Percentiles rank a stretch among this genome's conserved stretches.
These are phyloP conservation scores for Candida pini DNA, from an alignment of 805 yeast species.

Conservation along the genomic window DNA sequence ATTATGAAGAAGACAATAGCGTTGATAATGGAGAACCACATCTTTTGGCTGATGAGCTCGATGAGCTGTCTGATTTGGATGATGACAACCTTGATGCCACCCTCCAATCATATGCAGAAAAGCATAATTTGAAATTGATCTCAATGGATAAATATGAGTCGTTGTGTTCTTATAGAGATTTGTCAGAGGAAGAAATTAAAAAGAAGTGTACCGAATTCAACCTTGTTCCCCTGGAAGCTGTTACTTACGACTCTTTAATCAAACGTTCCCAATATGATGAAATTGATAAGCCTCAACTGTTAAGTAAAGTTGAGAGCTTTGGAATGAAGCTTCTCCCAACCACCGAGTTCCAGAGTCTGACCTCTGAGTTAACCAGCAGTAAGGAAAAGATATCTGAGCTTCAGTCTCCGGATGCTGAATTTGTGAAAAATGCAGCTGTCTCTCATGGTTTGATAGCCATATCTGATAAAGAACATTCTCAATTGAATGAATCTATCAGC, in stretches of 20 bases:
- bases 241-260: conserved; percentile 20
- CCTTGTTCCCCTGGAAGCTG: conserved; percentile 15
- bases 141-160: conserved; percentile 4
- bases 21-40: conserved; percentile 4
- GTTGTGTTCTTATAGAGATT: background rate
- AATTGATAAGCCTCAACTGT: conserved; percentile 13
- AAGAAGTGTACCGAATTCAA: conserved; percentile 12
- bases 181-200: conserved; percentile 9
- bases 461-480: conserved; percentile 3
- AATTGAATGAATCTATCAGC: conserved; percentile 10
- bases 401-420: conserved; percentile 25
- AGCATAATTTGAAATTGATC: conserved; percentile 16
- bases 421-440: conserved; percentile 24
- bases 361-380: conserved; percentile 2
- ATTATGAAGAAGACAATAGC: conserved; percentile 7
- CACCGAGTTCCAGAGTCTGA: conserved; percentile 3
- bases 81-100: conserved; percentile 2
- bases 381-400: background rate
- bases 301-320: conserved; percentile 13
- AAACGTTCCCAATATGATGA: conserved; percentile 14
- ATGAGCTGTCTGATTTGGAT: conserved; percentile 7
- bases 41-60: conserved; percentile 18
- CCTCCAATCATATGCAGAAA: conserved; percentile 26
- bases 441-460: conserved; percentile 2
- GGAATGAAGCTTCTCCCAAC: conserved; percentile 12